Percentiles rank a stretch among this genome's conserved stretches.
phyloP scores from a whole-genome alignment of 2,329 filamentous ascomycete genomes.

The Didymella keratinophila region DNA sequence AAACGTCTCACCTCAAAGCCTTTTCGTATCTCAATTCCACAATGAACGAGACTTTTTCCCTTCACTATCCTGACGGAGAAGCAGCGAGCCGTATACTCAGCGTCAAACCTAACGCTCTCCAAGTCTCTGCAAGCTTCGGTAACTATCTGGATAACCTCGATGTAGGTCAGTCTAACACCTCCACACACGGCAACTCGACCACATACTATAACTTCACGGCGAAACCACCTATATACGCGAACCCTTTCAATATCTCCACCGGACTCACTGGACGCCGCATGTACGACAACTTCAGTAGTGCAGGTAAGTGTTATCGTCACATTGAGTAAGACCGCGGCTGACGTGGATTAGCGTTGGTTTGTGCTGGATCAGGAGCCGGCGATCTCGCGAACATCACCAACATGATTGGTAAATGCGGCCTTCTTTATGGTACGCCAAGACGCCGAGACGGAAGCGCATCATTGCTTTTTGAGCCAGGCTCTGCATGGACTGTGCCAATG shows the following conservation, averaged over 20 bases:
- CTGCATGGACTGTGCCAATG: neutral
- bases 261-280: neutral
- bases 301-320: neutral
- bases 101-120: neutral
- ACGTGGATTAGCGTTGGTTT: neutral
- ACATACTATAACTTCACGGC: neutral
- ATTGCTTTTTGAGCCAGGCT: neutral
- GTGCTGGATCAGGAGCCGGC: neutral
- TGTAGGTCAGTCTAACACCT: neutral
- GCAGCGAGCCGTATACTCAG: neutral
- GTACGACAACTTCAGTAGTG: neutral
- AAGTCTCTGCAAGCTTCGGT: neutral
- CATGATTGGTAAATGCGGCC: neutral
- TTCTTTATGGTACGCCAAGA: neutral
- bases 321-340: neutral
- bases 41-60: neutral
- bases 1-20: neutral
- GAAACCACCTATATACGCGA: neutral
- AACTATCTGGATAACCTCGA: neutral
- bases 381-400: neutral
- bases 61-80: neutral
- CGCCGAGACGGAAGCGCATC: neutral
- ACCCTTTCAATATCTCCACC: neutral
- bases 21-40: neutral
- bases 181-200: neutral